phyloP scores from a whole-genome alignment of 495 filamentous ascomycete species.

The Choiromyces venosus region DNA sequence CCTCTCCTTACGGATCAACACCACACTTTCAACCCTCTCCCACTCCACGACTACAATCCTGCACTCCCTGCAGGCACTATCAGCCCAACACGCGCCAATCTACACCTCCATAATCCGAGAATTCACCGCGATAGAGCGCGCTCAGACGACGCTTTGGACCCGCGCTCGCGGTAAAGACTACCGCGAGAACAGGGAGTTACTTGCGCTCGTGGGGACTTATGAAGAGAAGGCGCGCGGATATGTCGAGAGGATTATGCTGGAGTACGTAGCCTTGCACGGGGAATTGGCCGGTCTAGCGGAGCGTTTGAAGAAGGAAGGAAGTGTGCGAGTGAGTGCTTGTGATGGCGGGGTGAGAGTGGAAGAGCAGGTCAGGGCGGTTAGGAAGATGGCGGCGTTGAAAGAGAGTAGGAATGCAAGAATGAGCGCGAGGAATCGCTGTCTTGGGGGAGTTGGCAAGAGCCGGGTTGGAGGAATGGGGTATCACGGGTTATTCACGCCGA shows the following conservation, averaged over 20 bases:
- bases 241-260: conserved; percentile 37
- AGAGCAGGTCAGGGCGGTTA: neutral
- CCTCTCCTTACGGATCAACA: neutral
- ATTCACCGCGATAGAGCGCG: conserved; percentile 36
- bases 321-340: conserved; percentile 1
- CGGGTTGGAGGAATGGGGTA: neutral
- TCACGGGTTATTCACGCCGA: neutral
- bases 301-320: neutral
- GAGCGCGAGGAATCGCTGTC: neutral
- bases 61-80: conserved; percentile 27
- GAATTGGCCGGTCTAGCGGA: conserved; percentile 16
- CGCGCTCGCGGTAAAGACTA: conserved; percentile 26
- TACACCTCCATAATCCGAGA: conserved; percentile 41
- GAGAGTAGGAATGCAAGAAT: neutral
- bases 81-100: conserved; percentile 39
- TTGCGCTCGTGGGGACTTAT: conserved; percentile 33
- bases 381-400: neutral
- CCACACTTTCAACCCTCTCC: neutral
- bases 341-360: neutral
- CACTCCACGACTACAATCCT: neutral
- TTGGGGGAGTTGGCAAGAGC: neutral
- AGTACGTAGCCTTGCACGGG: conserved; percentile 34
- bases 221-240: conserved; percentile 42
- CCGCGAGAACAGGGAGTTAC: conserved; percentile 32
- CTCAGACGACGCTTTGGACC: conserved; percentile 30